Conservation (phyloP, 176 grass and related monocot species). For the Aegilops tauschii region DNA sequence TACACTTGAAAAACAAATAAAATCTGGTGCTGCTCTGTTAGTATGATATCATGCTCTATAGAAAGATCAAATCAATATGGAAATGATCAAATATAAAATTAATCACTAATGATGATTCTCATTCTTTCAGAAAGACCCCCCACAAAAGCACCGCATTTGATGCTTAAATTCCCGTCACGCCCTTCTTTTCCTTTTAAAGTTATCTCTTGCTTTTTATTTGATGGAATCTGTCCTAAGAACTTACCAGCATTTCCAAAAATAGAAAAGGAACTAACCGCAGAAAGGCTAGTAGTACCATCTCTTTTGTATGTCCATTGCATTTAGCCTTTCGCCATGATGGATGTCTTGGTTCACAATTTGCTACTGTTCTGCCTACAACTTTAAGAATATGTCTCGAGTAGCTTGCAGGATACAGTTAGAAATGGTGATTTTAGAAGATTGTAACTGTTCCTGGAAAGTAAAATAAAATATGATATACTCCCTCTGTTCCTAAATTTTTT, state of each 20-base stretch:
- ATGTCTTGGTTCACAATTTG: background rate
- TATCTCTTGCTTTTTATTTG: slow-evolving; percentile 26
- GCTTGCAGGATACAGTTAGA: slow-evolving; percentile 11
- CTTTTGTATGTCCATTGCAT: slow-evolving; percentile 23
- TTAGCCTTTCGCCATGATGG: slow-evolving; percentile 26
- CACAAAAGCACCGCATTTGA: slow-evolving; percentile 34
- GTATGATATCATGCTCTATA: background rate
- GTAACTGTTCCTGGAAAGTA: background rate
- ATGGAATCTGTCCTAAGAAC: slow-evolving; percentile 29
- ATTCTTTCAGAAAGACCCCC: slow-evolving; percentile 39
- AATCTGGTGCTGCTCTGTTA: background rate
- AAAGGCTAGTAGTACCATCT: slow-evolving; percentile 4
- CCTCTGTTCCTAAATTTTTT: no score
- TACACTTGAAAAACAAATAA: background rate
- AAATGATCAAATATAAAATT: slow-evolving; percentile 25
- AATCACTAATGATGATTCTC: slow-evolving; percentile 42
- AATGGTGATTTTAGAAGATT: background rate
- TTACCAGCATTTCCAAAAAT: slow-evolving; percentile 36
- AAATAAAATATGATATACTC: background rate
- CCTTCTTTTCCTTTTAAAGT: slow-evolving; percentile 24
- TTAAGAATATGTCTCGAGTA: background rate
- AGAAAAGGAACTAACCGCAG: slow-evolving; percentile 34
- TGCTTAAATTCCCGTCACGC: slow-evolving; percentile 27
- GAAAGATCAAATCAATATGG: slow-evolving; percentile 8
- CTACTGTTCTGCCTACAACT: slow-evolving; percentile 12